Conservation (phyloP, 1,284 basidiomycete genomes). For the Peniophora sp. region DNA sequence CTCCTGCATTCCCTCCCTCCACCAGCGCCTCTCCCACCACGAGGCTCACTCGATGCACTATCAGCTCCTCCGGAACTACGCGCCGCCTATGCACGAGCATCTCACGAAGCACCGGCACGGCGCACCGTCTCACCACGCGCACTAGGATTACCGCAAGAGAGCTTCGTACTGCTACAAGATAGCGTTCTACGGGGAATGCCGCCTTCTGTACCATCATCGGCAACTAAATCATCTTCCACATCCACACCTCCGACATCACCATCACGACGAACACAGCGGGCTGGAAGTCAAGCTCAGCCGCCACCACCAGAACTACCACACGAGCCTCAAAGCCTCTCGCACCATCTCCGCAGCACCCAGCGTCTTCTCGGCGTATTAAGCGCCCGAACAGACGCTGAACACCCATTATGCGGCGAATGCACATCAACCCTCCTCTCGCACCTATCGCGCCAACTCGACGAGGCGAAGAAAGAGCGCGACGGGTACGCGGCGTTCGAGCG, state of each 20-base stretch:
- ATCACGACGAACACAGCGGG: too few relatives aligned
- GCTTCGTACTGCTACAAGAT: conserved; percentile 85
- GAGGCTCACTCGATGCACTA: conserved; percentile 46
- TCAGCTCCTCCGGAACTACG: conserved; percentile 52
- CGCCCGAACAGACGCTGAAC: conserved; percentile 79
- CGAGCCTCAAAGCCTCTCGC: conserved; percentile 66
- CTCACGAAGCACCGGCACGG: conserved; percentile 20
- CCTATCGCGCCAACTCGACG: conserved; percentile 80
- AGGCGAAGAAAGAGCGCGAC: conserved; percentile 87
- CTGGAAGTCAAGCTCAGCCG: conserved; percentile 15
- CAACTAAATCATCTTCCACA: conserved; percentile 29
- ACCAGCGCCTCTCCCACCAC: conserved; percentile 33
- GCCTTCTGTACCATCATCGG: conserved; percentile 28
- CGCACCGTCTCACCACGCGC: conserved; percentile 36
- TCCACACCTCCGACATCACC: conserved; percentile 7
- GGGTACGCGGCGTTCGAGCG: conserved; percentile 90
- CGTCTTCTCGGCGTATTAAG: conserved; percentile 77
- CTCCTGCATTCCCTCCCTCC: conserved; percentile 68
- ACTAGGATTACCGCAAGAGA: conserved; percentile 60
- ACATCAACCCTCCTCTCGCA: conserved; percentile 75
- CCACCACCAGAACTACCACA: conserved; percentile 15
- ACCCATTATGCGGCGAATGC: conserved; percentile 94
- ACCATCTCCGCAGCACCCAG: conserved; percentile 67
- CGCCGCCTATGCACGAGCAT: conserved; percentile 52
- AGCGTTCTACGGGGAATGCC: conserved; percentile 66